Base-by-base conservation (phyloP, 2,329 filamentous ascomycete genomes). In the Thelonectria olida region DNA sequence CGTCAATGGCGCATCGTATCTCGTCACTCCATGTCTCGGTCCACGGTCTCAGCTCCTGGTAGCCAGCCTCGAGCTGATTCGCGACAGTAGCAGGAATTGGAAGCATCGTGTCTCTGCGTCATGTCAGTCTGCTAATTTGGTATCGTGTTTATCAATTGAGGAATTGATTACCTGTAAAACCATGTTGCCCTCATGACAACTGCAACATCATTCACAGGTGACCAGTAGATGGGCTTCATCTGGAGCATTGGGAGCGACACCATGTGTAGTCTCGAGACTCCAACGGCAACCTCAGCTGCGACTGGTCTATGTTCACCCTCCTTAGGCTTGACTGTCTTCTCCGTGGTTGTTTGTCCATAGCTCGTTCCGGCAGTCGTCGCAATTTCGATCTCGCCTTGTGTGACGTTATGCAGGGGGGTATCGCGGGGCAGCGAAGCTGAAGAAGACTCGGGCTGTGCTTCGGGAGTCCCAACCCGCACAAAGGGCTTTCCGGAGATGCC, bases 181-280 rank as follows among this genome's bases (percentile, higher is more conserved):
- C 96, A 99, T 1, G 95, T 98, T 1, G 92, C 93, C 66, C 96
- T 85, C 58, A 91, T 84, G 2, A 98, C 93, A 34, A 89, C 83
- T 7, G 92, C 90, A 28, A 96, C 86, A 72, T 98, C 96, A 70
- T 97, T 93, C 28, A 98, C 85, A 7, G 96, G 95, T 17, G 91
- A 94, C 96, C 96, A 99, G 75, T 99, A 99, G 61, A 98, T 97
- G 0, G 96, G 96, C 75, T 94, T 92, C 93, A 99, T 97, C 72
- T 92, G 85, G 31, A 97, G 79, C 54, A 86, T 86, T 20, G 95
- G 93, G 68, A 98, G 83, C 59, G 92, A 89, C 1, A 98, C 95
- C 71, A 94, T 86, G 74, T 99, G 95, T 59, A 99, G 82, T 66
- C 93, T 87, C n/a, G 94, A 97, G 6, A 96, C 83, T 0, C 96